These are phyloP conservation scores for Naegleria gruberi DNA, from an alignment of 208 protist species.

Conservation along the genomic window DNA sequence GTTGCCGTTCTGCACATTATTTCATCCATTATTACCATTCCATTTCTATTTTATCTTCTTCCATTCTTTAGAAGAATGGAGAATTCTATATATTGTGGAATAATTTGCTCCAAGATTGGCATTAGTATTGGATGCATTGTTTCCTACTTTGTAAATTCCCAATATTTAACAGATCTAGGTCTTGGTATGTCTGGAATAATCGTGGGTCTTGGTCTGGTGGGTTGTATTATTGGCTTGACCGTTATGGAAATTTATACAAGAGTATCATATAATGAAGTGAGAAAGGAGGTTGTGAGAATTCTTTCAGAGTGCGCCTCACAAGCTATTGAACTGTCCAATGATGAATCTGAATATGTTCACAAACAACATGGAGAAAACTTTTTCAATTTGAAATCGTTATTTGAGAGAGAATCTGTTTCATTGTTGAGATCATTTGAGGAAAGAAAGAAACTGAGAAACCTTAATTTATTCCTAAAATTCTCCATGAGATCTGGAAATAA, in stretches of 20 bases:
- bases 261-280: not conserved
- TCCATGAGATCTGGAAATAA: too few relatives aligned
- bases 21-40: not conserved
- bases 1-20: not conserved
- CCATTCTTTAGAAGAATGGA: not conserved
- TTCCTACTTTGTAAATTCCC: not conserved
- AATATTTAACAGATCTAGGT: not conserved
- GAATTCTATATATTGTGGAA: not conserved
- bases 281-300: too few relatives aligned
- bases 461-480: too few relatives aligned
- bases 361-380: too few relatives aligned
- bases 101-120: not conserved
- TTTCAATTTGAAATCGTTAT: too few relatives aligned
- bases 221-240: not conserved
- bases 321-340: too few relatives aligned
- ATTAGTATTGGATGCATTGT: not conserved
- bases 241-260: not conserved
- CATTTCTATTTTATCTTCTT: not conserved
- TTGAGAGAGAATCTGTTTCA: too few relatives aligned
- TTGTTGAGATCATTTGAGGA: too few relatives aligned
- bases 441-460: too few relatives aligned
- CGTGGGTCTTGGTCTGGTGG: not conserved
- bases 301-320: too few relatives aligned
- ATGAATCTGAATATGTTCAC: too few relatives aligned
- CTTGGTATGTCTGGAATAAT: not conserved